These are phyloP conservation scores for Rheum nobile DNA, from an alignment of 148 eudicot genomes.

Conservation along the genomic window DNA sequence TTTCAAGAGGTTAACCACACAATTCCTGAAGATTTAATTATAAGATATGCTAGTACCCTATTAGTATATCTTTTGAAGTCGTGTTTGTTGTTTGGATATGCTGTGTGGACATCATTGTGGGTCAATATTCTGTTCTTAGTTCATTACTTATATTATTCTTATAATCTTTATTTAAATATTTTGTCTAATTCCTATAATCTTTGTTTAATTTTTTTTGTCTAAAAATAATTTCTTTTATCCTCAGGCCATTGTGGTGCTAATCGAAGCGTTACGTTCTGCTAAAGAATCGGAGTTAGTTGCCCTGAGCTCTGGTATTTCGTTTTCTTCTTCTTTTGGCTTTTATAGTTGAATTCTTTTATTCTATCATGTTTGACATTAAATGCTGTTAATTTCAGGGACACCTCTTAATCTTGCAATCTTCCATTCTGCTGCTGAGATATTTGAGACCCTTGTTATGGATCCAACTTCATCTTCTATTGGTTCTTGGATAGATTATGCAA, in stretches of 20 bases:
- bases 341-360: not conserved
- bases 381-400: conserved; percentile 38
- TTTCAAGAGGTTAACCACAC: not conserved
- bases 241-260: conserved; percentile 71
- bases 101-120: not conserved
- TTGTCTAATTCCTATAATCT: too few species aligned
- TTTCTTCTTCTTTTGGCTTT: conserved; percentile 6
- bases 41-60: not conserved
- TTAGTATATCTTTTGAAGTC: not conserved
- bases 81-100: not conserved
- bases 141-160: too few species aligned
- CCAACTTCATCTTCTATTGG: conserved; percentile 65
- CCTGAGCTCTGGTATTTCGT: conserved; percentile 40
- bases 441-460: conserved; percentile 86
- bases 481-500: conserved; percentile 85
- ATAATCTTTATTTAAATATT: too few species aligned
- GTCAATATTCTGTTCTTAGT: not conserved
- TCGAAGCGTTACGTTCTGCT: conserved; percentile 72
- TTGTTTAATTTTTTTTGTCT: too few species aligned
- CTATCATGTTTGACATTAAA: not conserved
- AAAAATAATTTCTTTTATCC: not conserved
- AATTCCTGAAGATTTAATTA: not conserved
- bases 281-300: conserved; percentile 64
- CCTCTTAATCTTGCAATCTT: conserved; percentile 90
- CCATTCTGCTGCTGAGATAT: conserved; percentile 91